phyloP scores from a whole-genome alignment of 2,329 filamentous ascomycete genomes.

The Calonectria leucothoes region DNA sequence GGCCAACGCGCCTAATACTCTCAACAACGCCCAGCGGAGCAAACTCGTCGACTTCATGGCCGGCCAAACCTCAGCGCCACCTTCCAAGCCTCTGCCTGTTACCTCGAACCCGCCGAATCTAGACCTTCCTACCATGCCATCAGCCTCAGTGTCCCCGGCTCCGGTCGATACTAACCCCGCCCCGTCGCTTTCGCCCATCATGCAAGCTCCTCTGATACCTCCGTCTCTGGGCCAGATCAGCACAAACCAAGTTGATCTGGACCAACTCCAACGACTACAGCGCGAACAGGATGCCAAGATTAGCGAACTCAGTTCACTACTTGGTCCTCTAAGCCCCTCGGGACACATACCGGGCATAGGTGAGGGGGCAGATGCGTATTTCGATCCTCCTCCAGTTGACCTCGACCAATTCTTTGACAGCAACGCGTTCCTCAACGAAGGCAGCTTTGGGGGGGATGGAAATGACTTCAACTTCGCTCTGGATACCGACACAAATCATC shows the following conservation, averaged over 20 bases:
- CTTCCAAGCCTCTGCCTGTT: conserved; percentile 36
- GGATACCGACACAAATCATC: conserved; percentile 47
- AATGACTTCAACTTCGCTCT: conserved; percentile 65
- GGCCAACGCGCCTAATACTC: conserved; percentile 64
- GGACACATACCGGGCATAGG: conserved; percentile 80
- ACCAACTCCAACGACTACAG: conserved; percentile 82
- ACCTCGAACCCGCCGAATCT: conserved; percentile 28
- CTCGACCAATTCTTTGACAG: conserved; percentile 64
- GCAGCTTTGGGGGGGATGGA: conserved; percentile 55
- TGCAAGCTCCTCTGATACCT: conserved; percentile 55
- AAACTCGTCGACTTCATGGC: conserved; percentile 71
- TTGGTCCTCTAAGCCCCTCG: conserved; percentile 84
- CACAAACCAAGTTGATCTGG: conserved; percentile 79
- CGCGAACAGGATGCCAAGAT: conserved; percentile 83
- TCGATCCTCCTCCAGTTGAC: conserved; percentile 55
- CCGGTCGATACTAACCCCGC: conserved; percentile 38
- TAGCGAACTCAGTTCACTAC: conserved; percentile 76
- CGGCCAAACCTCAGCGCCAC: conserved; percentile 47
- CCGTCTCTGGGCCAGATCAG: conserved; percentile 72
- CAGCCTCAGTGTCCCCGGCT: conserved; percentile 42
- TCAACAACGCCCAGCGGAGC: conserved; percentile 68
- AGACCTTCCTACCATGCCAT: conserved; percentile 30
- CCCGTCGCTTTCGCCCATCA: conserved; percentile 61
- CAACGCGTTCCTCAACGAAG: conserved; percentile 52
- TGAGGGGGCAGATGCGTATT: conserved; percentile 51